Conservation (phyloP, 176 grass and related monocot genomes). For the Panicum miliaceum region DNA sequence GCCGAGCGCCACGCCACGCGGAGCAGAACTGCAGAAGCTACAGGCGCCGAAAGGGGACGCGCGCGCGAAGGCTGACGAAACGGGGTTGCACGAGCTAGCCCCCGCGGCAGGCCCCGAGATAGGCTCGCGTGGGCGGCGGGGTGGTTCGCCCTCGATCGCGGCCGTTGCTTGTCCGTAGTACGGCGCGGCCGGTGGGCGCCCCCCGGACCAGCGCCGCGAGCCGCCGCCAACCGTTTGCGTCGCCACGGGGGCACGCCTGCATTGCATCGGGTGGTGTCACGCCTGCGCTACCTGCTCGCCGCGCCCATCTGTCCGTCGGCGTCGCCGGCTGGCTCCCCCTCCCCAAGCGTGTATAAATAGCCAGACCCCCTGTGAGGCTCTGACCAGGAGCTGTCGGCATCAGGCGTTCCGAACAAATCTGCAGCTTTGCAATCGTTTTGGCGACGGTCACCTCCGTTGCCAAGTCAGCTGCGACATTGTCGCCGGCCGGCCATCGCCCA, state of each 20-base stretch:
- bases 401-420: background rate
- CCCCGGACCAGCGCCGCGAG: background rate
- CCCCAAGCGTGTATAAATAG: background rate
- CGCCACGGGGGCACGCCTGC: background rate
- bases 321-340: background rate
- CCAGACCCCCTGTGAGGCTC: background rate
- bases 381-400: background rate
- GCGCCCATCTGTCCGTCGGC: background rate
- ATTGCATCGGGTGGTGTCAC: background rate
- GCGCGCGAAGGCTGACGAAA: background rate
- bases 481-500: background rate
- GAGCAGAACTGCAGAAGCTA: constrained; percentile 25
- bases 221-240: constrained; percentile 45
- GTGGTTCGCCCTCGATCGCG: background rate
- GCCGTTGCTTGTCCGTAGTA: constrained; percentile 30
- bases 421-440: background rate
- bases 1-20: background rate
- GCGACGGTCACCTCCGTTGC: background rate
- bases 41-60: background rate
- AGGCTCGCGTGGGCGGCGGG: constrained; percentile 33
- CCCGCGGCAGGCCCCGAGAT: constrained; percentile 5
- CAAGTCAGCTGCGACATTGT: background rate
- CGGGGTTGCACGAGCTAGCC: background rate
- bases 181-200: constrained; percentile 36
- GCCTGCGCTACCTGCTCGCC: background rate